These are phyloP conservation scores for Neurospora sp. DNA, from an alignment of 495 filamentous ascomycete species.

Conservation along the genomic window DNA sequence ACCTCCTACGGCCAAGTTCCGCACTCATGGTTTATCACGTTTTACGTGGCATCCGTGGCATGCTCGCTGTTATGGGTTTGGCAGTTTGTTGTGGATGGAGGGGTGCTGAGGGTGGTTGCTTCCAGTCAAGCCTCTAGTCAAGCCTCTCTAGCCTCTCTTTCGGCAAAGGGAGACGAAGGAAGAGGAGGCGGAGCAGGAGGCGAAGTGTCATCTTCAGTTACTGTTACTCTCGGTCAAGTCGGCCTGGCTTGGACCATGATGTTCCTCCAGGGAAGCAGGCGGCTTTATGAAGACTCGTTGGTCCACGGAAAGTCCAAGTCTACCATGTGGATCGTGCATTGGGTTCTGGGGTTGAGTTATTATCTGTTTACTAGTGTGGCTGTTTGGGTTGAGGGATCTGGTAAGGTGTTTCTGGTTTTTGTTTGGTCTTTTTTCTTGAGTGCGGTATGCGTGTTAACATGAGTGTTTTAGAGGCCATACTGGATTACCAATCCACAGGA, in stretches of 20 bases:
- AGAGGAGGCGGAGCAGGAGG: not conserved
- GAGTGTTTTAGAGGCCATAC: slow-evolving; percentile 14
- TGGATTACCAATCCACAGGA: slow-evolving; percentile 23
- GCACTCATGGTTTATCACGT: slow-evolving; percentile 79
- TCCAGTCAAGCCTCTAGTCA: slow-evolving; percentile 23
- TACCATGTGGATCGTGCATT: slow-evolving; percentile 78
- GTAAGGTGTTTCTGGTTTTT: slow-evolving; percentile 33
- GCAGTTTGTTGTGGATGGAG: slow-evolving; percentile 54
- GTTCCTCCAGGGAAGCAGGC: slow-evolving; percentile 59
- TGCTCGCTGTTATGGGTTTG: slow-evolving; percentile 68
- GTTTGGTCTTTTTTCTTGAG: too few relatives aligned
- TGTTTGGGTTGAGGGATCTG: slow-evolving; percentile 78
- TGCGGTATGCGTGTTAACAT: slow-evolving; percentile 5
- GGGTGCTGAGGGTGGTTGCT: slow-evolving; percentile 34
- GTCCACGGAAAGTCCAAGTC: slow-evolving; percentile 54
- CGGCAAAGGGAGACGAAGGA: not conserved
- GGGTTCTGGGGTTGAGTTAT: slow-evolving; percentile 66
- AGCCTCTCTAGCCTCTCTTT: slow-evolving; percentile 10
- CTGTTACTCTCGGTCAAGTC: slow-evolving; percentile 53
- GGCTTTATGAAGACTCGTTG: slow-evolving; percentile 59
- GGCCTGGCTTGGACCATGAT: slow-evolving; percentile 60
- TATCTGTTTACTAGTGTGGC: slow-evolving; percentile 63
- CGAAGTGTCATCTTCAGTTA: not conserved
- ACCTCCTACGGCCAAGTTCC: slow-evolving; percentile 51
- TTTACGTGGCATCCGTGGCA: slow-evolving; percentile 64